Conservation (phyloP, 352 stramenopile genomes). For the Globisporangium spinosum region DNA sequence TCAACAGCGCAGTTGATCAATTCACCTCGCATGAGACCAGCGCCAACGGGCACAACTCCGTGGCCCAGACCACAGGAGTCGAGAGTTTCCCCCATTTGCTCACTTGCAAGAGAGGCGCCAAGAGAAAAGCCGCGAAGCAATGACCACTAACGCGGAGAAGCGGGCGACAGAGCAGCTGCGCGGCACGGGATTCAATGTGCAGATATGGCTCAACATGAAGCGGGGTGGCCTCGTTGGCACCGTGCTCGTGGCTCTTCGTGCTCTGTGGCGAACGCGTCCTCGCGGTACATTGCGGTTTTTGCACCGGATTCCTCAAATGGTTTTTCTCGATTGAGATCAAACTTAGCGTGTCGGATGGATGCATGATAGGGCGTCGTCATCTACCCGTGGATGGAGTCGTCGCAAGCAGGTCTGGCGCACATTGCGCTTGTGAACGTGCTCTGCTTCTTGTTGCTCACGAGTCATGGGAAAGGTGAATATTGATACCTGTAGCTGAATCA, state of each 20-base stretch:
- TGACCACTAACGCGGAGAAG: constrained; percentile 23
- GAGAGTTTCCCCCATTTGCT: neutral
- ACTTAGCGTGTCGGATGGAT: neutral
- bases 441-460: constrained; percentile 86
- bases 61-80: no score
- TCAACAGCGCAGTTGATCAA: no score
- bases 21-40: neutral
- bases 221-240: constrained; percentile 89
- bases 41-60: neutral
- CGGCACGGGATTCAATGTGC: constrained; percentile 75
- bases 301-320: neutral
- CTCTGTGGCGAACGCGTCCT: constrained; percentile 89
- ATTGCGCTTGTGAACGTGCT: constrained; percentile 61
- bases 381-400: constrained; percentile 85
- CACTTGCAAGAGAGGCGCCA: neutral
- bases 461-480: constrained; percentile 89
- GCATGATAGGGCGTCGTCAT: constrained; percentile 71
- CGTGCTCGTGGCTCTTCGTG: constrained; percentile 85
- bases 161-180: constrained; percentile 41
- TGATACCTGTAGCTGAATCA: neutral
- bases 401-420: constrained; percentile 55
- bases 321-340: neutral
- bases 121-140: neutral
- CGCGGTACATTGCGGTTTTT: constrained; percentile 42
- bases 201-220: constrained; percentile 88